Percentiles rank a stretch among this genome's conserved stretches.
Conservation (phyloP, 305 asterid genomes). For the Fraxinus angustifolia region DNA sequence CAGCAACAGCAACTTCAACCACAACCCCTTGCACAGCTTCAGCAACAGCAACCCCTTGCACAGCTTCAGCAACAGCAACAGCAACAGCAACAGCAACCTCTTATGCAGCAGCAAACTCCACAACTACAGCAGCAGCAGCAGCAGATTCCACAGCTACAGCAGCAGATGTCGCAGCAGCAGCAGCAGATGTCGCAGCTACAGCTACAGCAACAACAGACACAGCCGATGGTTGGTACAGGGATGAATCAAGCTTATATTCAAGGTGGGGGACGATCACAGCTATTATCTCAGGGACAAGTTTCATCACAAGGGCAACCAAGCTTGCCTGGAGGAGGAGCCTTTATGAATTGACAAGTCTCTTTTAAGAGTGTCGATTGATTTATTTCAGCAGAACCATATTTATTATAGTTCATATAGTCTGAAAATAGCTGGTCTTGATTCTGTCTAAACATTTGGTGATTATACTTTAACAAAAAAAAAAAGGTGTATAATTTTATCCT, state of each 20-base stretch:
- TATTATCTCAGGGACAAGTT: slow-evolving; percentile 68
- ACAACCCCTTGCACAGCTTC: slow-evolving; percentile 17
- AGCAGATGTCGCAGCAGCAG: slow-evolving; percentile 38
- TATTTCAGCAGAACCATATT: background rate
- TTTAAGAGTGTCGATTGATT: background rate
- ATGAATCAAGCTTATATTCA: slow-evolving; percentile 69
- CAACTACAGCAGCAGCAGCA: slow-evolving; percentile 33
- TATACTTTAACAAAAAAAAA: background rate
- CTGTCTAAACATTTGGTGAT: background rate
- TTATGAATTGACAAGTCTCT: slow-evolving; percentile 36
- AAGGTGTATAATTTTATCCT: background rate
- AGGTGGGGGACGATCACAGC: slow-evolving; percentile 61
- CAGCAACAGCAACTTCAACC: slow-evolving; percentile 43
- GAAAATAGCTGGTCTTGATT: background rate
- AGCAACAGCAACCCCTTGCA: slow-evolving; percentile 31
- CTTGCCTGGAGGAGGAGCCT: slow-evolving; percentile 54
- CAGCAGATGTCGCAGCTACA: background rate
- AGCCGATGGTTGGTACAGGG: slow-evolving; percentile 62
- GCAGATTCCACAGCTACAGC: slow-evolving; percentile 3
- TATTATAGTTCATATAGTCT: background rate
- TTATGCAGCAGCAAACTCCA: slow-evolving; percentile 14
- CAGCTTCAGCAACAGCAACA: slow-evolving; percentile 32
- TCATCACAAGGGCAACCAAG: slow-evolving; percentile 67
- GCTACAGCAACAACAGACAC: slow-evolving; percentile 19
- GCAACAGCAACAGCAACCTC: slow-evolving; percentile 19